Evolutionary conservation across 2,329 filamentous ascomycete species (phyloP), one percentile per base, ranked within the genome.

Genomic region (Claviceps africana): DNA sequence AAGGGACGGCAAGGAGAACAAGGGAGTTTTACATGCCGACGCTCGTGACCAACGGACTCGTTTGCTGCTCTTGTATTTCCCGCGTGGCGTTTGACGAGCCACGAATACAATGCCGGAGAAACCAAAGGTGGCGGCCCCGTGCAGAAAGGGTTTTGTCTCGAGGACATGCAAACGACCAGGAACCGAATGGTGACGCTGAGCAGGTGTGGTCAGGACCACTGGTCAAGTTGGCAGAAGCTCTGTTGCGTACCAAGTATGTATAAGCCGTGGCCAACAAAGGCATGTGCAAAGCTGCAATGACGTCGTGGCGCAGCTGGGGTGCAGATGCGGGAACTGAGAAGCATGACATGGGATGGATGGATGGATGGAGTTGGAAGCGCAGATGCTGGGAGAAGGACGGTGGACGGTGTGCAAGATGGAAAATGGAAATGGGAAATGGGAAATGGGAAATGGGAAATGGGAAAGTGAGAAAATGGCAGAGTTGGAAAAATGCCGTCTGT

Each of bases 271-370:
- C 48, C 39, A 11, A 50, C 7, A 19, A 25, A 43, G 28, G 28
- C 40, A 50, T 50, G 40, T 45, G 28, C 40, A 50, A 45, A n/a
- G n/a, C n/a, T n/a, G n/a, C n/a, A n/a, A n/a, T 44, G 48, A 44
- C 48, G 48, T 44, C 40, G 30, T 25, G 40, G 30, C 39, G 48
- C 48, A 44, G 40, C 48, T 17, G 40, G 39, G 48, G 40, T 45
- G 48, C 31, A 45, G 37, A 22, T 33, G 33, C 47, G n/a, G 28
- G n/a, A n/a, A n/a, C n/a, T n/a, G n/a, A n/a, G n/a, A 42, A 43
- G 37, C 47, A 49, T n/a, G 10, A 28, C 22, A 49, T 21, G 39
- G 3, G 31, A 33, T 7, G 39, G n/a, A n/a, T 3, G 35, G 15
- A 4, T n/a, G 11, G 35, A 8, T 13, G 42, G 42, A 22, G 42